A percentile compares a stretch with the other conserved stretches of the same genome.
phyloP scores from a whole-genome alignment of 2,329 filamentous ascomycete species.

The Didymella arachidicola region DNA sequence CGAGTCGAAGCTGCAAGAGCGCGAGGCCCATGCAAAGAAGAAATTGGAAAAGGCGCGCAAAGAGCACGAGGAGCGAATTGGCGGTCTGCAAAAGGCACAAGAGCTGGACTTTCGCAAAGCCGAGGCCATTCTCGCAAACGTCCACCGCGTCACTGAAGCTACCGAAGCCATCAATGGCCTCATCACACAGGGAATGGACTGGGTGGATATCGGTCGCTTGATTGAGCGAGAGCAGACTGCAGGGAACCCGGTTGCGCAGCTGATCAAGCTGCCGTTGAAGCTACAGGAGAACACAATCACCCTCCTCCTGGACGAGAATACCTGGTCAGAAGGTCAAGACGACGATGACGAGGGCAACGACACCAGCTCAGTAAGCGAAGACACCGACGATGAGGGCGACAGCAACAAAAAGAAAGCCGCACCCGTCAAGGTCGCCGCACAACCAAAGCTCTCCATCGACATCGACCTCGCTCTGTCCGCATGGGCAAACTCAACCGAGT shows the following conservation, averaged over 20 bases:
- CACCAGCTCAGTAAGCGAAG: slow-evolving; percentile 70
- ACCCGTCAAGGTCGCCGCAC: slow-evolving; percentile 45
- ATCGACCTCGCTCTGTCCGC: slow-evolving; percentile 83
- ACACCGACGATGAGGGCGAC: slow-evolving; percentile 66
- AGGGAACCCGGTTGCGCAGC: slow-evolving; percentile 82
- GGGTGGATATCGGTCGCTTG: slow-evolving; percentile 87
- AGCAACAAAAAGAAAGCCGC: slow-evolving; percentile 58
- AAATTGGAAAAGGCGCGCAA: slow-evolving; percentile 85
- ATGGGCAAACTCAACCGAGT: slow-evolving; percentile 89
- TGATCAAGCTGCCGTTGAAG: slow-evolving; percentile 87
- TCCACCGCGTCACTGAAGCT: slow-evolving; percentile 89
- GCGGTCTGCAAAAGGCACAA: slow-evolving; percentile 82
- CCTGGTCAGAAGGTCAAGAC: slow-evolving; percentile 68
- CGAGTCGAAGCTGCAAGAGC: slow-evolving; percentile 81
- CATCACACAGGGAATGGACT: slow-evolving; percentile 96
- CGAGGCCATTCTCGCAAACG: slow-evolving; percentile 86
- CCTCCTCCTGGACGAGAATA: slow-evolving; percentile 75
- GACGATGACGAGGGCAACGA: slow-evolving; percentile 64
- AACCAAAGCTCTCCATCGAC: slow-evolving; percentile 72
- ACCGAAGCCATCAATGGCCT: slow-evolving; percentile 91
- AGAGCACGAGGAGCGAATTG: slow-evolving; percentile 85
- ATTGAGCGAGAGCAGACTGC: slow-evolving; percentile 86
- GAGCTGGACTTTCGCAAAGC: slow-evolving; percentile 86
- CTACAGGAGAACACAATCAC: slow-evolving; percentile 90
- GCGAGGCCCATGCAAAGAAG: slow-evolving; percentile 79